phyloP scores from a whole-genome alignment of 2,329 filamentous ascomycete genomes.

The Penicillium capsulatum region DNA sequence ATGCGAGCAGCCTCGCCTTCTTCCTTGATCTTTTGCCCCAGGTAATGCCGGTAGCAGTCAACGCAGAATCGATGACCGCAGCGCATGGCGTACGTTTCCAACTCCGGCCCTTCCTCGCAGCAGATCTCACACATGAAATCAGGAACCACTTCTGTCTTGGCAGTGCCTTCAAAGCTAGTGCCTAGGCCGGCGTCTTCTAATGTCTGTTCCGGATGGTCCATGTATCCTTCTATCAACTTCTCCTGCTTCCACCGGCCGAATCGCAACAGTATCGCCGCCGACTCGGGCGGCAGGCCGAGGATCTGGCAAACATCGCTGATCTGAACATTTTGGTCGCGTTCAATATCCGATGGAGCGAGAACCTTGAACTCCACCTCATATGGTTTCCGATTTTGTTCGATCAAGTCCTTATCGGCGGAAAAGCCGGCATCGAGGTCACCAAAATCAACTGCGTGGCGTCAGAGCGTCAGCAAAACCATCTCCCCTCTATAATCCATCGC shows the following conservation, averaged over 20 bases:
- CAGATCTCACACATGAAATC: constrained; percentile 94
- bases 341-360: constrained; percentile 73
- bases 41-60: constrained; percentile 86
- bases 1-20: constrained; percentile 95
- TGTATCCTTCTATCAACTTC: constrained; percentile 88
- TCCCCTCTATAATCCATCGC: no score
- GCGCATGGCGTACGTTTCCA: constrained; percentile 87
- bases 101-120: constrained; percentile 75
- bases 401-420: constrained; percentile 65
- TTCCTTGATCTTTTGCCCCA: constrained; percentile 87
- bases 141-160: constrained; percentile 64
- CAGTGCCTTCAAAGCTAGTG: constrained; percentile 56
- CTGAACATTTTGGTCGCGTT: constrained; percentile 77
- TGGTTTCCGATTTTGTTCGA: constrained; percentile 66
- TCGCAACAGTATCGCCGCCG: constrained; percentile 82
- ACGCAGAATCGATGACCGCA: constrained; percentile 93
- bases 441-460: constrained; percentile 44
- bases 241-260: constrained; percentile 96
- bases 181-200: constrained; percentile 81
- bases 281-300: constrained; percentile 81
- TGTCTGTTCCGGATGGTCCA: constrained; percentile 77
- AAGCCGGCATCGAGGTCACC: constrained; percentile 59
- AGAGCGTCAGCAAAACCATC: constrained; percentile 3
- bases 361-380: constrained; percentile 86
- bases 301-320: constrained; percentile 89